phyloP scores from a whole-genome alignment of 225 moss, liverwort and hornwort species.

The Neckera pumila region DNA sequence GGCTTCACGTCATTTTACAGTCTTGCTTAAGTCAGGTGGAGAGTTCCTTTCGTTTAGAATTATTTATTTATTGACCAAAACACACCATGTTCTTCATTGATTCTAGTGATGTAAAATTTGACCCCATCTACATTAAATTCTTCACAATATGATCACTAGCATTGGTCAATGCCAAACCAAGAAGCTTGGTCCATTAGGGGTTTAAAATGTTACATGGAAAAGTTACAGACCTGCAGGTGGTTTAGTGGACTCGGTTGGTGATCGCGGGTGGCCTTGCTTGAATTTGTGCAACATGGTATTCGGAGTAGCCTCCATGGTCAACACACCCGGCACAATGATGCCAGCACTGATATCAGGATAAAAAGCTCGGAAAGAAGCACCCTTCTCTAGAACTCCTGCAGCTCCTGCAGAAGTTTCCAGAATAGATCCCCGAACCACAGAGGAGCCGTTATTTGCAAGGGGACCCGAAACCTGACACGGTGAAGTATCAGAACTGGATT shows the following conservation, averaged over 20 bases:
- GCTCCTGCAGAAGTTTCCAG: constrained; percentile 25
- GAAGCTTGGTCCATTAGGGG: background rate
- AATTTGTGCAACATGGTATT: constrained; percentile 6
- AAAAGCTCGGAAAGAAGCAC: constrained; percentile 32
- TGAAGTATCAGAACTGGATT: constrained; percentile 41
- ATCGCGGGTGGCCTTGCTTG: constrained; percentile 8
- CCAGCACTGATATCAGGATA: constrained; percentile 39
- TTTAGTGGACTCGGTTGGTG: constrained; percentile 10
- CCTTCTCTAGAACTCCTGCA: constrained; percentile 20
- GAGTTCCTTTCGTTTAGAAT: background rate
- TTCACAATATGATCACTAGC: background rate
- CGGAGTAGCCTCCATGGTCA: constrained; percentile 15
- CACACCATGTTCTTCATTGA: background rate
- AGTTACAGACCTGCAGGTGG: constrained; percentile 29
- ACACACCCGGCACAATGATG: constrained; percentile 14
- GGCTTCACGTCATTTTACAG: background rate
- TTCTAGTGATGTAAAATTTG: background rate
- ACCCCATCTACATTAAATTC: background rate
- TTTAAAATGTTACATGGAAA: background rate
- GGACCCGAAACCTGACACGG: constrained; percentile 33
- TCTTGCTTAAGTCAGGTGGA: background rate
- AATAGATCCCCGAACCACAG: constrained; percentile 13
- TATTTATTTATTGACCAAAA: background rate
- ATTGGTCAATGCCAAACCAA: background rate
- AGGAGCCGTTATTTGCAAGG: constrained; percentile 12